These are phyloP conservation scores for Capsella bursapastoris DNA, from an alignment of 345 rosid genomes.

Conservation along the genomic window DNA sequence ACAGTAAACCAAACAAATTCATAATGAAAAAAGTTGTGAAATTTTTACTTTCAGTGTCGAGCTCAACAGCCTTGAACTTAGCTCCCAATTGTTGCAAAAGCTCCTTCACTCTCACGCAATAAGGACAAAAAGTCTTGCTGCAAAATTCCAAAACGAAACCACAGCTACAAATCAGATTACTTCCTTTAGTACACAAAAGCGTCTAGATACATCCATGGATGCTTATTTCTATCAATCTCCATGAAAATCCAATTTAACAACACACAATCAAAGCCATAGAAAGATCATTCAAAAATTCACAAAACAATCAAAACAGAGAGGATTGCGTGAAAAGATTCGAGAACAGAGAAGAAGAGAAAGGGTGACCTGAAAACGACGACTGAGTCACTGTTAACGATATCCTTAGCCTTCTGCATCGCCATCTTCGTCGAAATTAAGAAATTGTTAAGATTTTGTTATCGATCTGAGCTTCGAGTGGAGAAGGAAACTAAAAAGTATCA, in stretches of 20 bases:
- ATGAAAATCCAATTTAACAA: background rate
- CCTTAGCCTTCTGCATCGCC: conserved; percentile 70
- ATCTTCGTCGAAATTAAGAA: conserved; percentile 35
- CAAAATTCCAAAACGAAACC: conserved; percentile 5
- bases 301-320: background rate
- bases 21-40: background rate
- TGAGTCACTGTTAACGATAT: conserved; percentile 57
- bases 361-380: conserved; percentile 76
- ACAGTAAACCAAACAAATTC: background rate
- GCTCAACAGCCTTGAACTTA: conserved; percentile 56
- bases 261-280: background rate
- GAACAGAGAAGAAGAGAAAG: background rate
- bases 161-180: background rate
- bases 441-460: conserved; percentile 13
- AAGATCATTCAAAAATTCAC: background rate
- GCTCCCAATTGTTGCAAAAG: conserved; percentile 63
- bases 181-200: conserved; percentile 22
- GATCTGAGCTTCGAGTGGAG: conserved; percentile 10
- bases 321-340: background rate
- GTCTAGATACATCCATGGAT: conserved; percentile 32
- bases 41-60: conserved; percentile 65
- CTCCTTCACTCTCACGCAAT: conserved; percentile 65
- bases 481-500: background rate
- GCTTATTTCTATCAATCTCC: background rate
- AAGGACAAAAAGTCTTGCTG: conserved; percentile 80